phyloP scores from a whole-genome alignment of 345 rosid species.

The Reutealis trisperma region DNA sequence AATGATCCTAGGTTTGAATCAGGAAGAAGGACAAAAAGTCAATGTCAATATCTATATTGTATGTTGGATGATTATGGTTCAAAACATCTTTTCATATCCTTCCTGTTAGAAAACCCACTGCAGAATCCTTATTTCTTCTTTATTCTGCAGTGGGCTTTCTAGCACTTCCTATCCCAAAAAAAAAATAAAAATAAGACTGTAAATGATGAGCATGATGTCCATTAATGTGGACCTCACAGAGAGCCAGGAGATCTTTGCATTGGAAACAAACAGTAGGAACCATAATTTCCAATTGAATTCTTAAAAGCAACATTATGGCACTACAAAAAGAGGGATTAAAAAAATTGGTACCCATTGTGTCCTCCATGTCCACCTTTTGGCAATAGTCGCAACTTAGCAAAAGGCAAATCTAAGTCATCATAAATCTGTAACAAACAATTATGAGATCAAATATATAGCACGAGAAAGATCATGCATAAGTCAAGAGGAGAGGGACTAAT shows the following conservation, averaged over 20 bases:
- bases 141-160: too few species aligned
- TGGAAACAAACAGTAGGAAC: too few species aligned
- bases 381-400: constrained; percentile 79
- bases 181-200: neutral
- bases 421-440: constrained; percentile 52
- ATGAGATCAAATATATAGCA: constrained; percentile 5
- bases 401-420: constrained; percentile 94
- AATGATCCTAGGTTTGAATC: neutral
- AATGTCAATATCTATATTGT: neutral
- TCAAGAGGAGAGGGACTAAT: constrained; percentile 11
- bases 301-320: neutral
- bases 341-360: constrained; percentile 72
- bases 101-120: neutral
- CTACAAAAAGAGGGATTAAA: neutral
- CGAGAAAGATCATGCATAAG: neutral
- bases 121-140: too few species aligned
- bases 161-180: too few species aligned
- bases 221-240: neutral
- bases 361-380: constrained; percentile 99
- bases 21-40: too few species aligned
- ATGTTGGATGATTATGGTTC: neutral
- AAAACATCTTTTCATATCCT: neutral
- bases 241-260: neutral
- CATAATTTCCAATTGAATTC: too few species aligned
- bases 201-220: neutral